Evolutionary conservation across 2,329 filamentous ascomycete genomes (phyloP).

Genomic region (Neonectria sp.): DNA sequence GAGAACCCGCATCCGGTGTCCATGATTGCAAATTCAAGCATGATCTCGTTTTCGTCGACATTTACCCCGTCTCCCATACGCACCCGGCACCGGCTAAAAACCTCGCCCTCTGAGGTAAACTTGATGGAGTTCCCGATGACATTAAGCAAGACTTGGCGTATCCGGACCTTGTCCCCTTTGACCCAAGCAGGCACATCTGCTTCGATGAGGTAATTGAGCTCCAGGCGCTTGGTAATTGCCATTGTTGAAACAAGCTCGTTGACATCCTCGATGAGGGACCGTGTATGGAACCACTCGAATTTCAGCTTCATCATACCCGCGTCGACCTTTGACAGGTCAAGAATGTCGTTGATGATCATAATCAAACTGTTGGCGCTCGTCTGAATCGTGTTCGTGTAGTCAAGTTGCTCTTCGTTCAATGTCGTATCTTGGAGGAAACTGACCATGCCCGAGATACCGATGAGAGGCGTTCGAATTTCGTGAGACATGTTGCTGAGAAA

Average conservation of each 20-base stretch:
- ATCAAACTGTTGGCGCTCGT: conserved; percentile 94
- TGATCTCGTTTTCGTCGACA: conserved; percentile 71
- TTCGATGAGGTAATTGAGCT: conserved; percentile 95
- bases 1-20: conserved; percentile 96
- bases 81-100: conserved; percentile 89
- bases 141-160: conserved; percentile 94
- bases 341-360: conserved; percentile 96
- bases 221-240: conserved; percentile 93
- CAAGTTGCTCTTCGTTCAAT: conserved; percentile 90
- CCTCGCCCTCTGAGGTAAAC: conserved; percentile 91
- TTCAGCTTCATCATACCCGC: conserved; percentile 97
- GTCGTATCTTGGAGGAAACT: conserved; percentile 94
- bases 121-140: conserved; percentile 98
- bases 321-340: conserved; percentile 95
- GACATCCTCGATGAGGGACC: conserved; percentile 94
- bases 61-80: conserved; percentile 49
- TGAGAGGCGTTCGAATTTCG: conserved; percentile 94
- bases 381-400: conserved; percentile 96
- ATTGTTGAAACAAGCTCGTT: conserved; percentile 96
- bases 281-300: conserved; percentile 94
- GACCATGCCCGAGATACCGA: conserved; percentile 97
- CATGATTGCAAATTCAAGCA: conserved; percentile 90
- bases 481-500: conserved; percentile 99
- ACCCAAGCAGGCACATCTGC: conserved; percentile 92
- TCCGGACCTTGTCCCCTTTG: conserved; percentile 93